A percentile compares a stretch with the other conserved stretches of the same genome.
phyloP scores from a whole-genome alignment of 768 basidiomycete genomes.

The Lentinula sp. region DNA sequence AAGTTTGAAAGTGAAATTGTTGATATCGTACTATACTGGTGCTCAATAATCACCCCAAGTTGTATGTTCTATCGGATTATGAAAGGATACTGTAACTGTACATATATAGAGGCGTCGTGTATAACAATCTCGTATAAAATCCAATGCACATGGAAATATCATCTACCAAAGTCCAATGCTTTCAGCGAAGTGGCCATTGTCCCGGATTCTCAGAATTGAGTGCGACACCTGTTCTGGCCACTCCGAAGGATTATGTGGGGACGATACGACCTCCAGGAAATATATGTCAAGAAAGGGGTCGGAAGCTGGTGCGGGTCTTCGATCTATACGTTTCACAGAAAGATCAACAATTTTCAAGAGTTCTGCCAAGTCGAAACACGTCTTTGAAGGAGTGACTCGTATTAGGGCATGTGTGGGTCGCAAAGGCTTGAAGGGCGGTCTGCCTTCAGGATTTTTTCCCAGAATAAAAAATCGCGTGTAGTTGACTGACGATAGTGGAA shows the following conservation, averaged over 20 bases:
- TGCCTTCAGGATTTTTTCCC: slow-evolving; percentile 26
- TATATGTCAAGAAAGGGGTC: slow-evolving; percentile 55
- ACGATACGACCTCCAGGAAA: slow-evolving; percentile 51
- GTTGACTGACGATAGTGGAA: slow-evolving; percentile 38
- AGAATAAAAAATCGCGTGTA: slow-evolving; percentile 67
- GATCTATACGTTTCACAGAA: slow-evolving; percentile 49
- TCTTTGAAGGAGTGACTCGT: neutral
- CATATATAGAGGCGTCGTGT: too few species aligned
- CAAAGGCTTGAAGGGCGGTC: slow-evolving; percentile 9
- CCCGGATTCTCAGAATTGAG: neutral
- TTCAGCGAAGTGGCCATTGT: slow-evolving; percentile 13
- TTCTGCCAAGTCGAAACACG: neutral
- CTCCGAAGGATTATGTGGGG: neutral
- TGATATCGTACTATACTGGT: too few species aligned
- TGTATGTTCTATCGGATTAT: too few species aligned
- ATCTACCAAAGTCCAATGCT: slow-evolving; percentile 48
- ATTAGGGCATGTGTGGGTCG: neutral
- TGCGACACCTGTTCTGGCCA: neutral
- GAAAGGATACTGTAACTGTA: too few species aligned
- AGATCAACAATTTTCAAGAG: slow-evolving; percentile 20
- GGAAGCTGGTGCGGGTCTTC: slow-evolving; percentile 46
- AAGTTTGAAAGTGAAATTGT: too few species aligned
- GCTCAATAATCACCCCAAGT: too few species aligned
- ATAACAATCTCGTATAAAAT: neutral
- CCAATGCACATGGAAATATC: neutral